A percentile compares a stretch with the other conserved stretches of the same genome.
Conservation (phyloP, 1,139 yeast species). For the Yamadazyma siamensis region DNA sequence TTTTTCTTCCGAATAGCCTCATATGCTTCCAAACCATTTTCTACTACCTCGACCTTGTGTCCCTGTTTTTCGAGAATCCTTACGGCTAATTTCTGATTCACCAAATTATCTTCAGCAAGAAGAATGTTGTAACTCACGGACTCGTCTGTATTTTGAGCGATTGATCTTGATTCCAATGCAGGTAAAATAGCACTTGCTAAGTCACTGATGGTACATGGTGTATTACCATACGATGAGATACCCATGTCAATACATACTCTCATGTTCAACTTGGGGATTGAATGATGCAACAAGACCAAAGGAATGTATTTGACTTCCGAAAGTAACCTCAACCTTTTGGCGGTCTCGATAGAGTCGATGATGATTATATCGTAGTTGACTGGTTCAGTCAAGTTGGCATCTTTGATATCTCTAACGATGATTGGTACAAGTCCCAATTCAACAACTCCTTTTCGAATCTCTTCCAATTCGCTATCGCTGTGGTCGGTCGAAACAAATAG, state of each 20-base stretch:
- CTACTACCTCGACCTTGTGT: conserved; percentile 78
- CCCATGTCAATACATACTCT: conserved; percentile 81
- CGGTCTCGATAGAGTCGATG: conserved; percentile 75
- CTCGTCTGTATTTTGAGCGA: conserved; percentile 77
- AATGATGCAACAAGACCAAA: conserved; percentile 70
- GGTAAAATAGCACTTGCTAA: conserved; percentile 81
- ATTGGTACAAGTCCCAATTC: conserved; percentile 48
- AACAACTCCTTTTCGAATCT: conserved; percentile 37
- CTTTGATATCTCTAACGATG: conserved; percentile 49
- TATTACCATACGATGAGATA: conserved; percentile 82
- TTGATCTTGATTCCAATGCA: conserved; percentile 77
- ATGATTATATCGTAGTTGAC: conserved; percentile 74
- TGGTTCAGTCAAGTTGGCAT: conserved; percentile 50
- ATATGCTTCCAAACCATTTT: conserved; percentile 79
- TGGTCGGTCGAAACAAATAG: conserved; percentile 69
- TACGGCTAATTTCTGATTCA: conserved; percentile 83
- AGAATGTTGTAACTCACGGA: conserved; percentile 71
- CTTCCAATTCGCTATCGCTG: conserved; percentile 45
- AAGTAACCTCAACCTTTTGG: conserved; percentile 61
- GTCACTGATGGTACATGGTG: conserved; percentile 80
- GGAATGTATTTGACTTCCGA: conserved; percentile 82
- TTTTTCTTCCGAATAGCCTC: conserved; percentile 66
- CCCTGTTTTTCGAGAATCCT: conserved; percentile 80
- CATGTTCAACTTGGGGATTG: conserved; percentile 76
- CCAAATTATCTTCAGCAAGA: conserved; percentile 83